Percentiles rank a stretch among this genome's conserved stretches.
These are phyloP conservation scores for Yamadazyma membranifaciens DNA, from an alignment of 1,139 yeast genomes.

Conservation along the genomic window DNA sequence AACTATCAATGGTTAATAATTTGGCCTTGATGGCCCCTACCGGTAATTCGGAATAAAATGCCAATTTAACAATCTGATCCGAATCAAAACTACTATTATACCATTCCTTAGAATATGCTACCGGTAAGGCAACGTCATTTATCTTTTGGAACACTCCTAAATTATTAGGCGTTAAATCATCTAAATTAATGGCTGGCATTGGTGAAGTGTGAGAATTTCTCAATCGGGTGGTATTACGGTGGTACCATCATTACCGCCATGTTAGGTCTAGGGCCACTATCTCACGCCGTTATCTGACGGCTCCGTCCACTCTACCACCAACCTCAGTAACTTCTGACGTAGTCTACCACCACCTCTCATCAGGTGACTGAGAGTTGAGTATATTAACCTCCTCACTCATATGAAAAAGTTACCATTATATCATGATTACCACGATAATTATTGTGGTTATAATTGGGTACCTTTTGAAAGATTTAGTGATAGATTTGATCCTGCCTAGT, in stretches of 20 bases:
- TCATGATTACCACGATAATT: conserved; percentile 25
- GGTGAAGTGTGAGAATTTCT: neutral
- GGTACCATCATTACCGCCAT: no score
- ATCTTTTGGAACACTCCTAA: conserved; percentile 52
- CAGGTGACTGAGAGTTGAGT: neutral
- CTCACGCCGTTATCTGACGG: no score
- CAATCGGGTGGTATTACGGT: no score
- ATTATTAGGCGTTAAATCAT: conserved; percentile 56
- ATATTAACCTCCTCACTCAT: conserved; percentile 9
- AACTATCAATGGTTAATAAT: conserved; percentile 30
- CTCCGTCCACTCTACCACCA: neutral
- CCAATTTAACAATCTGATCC: conserved; percentile 39
- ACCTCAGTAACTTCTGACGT: no score
- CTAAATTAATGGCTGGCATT: conserved; percentile 31
- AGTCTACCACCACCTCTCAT: no score
- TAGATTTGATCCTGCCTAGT: conserved; percentile 17
- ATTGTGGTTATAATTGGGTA: conserved; percentile 23
- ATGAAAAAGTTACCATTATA: conserved; percentile 2
- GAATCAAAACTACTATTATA: conserved; percentile 37
- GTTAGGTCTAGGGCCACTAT: no score
- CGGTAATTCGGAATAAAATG: conserved; percentile 62
- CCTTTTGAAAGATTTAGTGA: conserved; percentile 22
- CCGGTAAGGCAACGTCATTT: conserved; percentile 42
- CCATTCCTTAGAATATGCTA: conserved; percentile 44
- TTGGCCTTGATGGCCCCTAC: conserved; percentile 69